Evolutionary conservation across 768 basidiomycete species (phyloP).

Genomic region (Suillus paluster): DNA sequence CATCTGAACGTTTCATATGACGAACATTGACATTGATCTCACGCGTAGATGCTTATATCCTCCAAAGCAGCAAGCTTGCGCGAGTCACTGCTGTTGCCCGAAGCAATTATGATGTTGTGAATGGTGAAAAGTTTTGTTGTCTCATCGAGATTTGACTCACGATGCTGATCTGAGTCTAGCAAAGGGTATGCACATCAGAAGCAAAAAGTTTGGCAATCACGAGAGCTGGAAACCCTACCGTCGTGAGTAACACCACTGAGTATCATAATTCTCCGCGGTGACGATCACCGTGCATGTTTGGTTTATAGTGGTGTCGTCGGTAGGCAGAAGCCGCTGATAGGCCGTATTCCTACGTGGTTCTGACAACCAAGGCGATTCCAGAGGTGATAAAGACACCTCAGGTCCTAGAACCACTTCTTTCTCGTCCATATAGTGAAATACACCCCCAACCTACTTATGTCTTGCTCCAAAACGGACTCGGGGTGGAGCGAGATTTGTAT

Average conservation of each 20-base stretch:
- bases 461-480: conserved; percentile 71
- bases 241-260: background rate
- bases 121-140: background rate
- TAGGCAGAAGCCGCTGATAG: conserved; percentile 63
- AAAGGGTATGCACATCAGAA: conserved; percentile 59
- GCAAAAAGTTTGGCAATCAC: conserved; percentile 3
- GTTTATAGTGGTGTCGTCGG: conserved; percentile 55
- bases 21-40: background rate
- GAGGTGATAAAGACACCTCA: conserved; percentile 61
- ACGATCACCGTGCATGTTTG: background rate
- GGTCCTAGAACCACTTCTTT: conserved; percentile 60
- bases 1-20: background rate
- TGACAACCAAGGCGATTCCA: conserved; percentile 74
- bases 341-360: conserved; percentile 65
- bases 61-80: conserved; percentile 41
- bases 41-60: conserved; percentile 54
- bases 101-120: conserved; percentile 62
- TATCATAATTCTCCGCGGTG: background rate
- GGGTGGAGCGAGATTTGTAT: conserved; percentile 68
- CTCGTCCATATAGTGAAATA: conserved; percentile 46
- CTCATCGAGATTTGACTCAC: background rate
- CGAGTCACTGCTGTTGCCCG: conserved; percentile 75
- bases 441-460: conserved; percentile 36
- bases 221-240: conserved; percentile 5
- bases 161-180: conserved; percentile 34